phyloP scores from a whole-genome alignment of 306 rosid species.

The Nissolia schottii region DNA sequence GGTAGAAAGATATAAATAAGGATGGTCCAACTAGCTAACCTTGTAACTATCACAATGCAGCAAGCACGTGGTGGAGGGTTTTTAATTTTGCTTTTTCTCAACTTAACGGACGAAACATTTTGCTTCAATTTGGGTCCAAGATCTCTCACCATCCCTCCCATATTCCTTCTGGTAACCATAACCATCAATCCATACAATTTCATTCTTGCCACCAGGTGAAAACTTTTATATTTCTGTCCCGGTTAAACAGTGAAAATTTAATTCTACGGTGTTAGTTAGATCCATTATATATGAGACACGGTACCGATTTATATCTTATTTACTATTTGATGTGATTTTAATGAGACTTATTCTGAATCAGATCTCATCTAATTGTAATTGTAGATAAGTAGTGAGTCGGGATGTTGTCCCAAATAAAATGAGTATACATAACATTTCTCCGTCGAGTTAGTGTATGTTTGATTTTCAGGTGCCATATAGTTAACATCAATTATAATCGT shows the following conservation, averaged over 20 bases:
- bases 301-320: too few relatives aligned
- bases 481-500: too few relatives aligned
- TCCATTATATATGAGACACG: not conserved
- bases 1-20: not conserved
- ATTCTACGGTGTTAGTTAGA: not conserved
- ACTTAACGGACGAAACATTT: constrained; percentile 3
- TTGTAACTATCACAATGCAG: not conserved
- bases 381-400: too few relatives aligned
- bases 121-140: constrained; percentile 30
- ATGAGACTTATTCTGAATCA: too few relatives aligned
- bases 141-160: constrained; percentile 19
- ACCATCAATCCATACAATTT: not conserved
- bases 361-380: too few relatives aligned
- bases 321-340: too few relatives aligned
- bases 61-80: constrained; percentile 47
- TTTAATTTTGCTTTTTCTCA: not conserved
- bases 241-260: not conserved
- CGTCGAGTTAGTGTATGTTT: too few relatives aligned
- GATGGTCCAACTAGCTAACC: constrained; percentile 40
- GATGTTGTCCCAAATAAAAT: too few relatives aligned
- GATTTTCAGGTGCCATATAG: too few relatives aligned
- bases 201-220: not conserved
- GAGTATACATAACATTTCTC: too few relatives aligned
- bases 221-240: not conserved
- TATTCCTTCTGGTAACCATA: constrained; percentile 9